Base-by-base conservation (phyloP, 2,329 filamentous ascomycete species). In the Dothistroma pini region DNA sequence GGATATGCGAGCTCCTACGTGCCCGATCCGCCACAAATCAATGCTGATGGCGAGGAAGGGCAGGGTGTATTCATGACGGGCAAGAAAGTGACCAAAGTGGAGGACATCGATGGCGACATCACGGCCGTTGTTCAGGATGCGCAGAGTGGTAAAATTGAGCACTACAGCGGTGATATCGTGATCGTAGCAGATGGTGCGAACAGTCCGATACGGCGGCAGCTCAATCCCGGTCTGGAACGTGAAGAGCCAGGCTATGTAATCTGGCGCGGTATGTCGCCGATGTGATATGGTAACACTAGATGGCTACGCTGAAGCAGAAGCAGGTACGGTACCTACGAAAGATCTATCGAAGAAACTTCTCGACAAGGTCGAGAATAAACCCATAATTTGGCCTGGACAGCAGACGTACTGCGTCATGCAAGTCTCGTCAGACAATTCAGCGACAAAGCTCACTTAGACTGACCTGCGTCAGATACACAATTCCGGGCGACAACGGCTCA, bases 401-500 rank as follows among this genome's bases (percentile, higher is more conserved):
- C 56, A 64, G 9, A 64, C 55, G 11, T 69, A 67, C 59, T 47
- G 35, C 25, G 64, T 69, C n/a, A 66, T 61, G 58, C 61, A 31
- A 58, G 52, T 31, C 11, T 14, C 10, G 11, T 44, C 19, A 14
- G 38, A 21, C 51, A 14, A 14, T 14, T 29, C 48, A 14, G 19
- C 41, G 14, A 19, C 34, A 4, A 34, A 35, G 1, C 19, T 16
- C 31, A 16, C 41, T 14, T 6, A 32, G 19, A 48, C 51, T 54
- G 12, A 62, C 31, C 9, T 25, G 16, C 19, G 3, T 16, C 34
- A 61, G 61, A 38, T 72, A 71, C 64, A 69, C 66, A 16, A 72
- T 73, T 25, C 70, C 70, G 0, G 71, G 71, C 41, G 63, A 63
- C 10, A 58, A 68, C 52, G 69, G 71, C 48, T 64, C 63, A 21